Evolutionary conservation across 371 early-diverging fungal genomes (phyloP).

Genomic region (Apophysomyces sp.): DNA sequence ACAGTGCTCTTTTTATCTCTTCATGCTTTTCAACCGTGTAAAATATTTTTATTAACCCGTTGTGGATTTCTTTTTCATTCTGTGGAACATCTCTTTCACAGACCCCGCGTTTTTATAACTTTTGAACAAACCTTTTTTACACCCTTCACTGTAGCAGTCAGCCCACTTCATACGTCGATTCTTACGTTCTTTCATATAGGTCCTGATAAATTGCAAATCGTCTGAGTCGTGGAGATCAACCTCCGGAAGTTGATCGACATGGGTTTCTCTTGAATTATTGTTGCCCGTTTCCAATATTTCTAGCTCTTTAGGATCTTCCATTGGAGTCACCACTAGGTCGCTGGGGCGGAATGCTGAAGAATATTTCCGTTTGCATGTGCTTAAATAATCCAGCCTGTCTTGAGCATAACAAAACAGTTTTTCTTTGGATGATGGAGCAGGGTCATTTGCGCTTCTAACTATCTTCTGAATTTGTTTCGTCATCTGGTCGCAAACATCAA

Average conservation of each 20-base stretch:
- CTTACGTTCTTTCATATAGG: not conserved
- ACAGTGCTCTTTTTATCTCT: too few species aligned
- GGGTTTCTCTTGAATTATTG: not conserved
- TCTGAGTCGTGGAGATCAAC: not conserved
- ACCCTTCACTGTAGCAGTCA: not conserved
- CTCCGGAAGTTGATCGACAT: not conserved
- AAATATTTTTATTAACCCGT: too few species aligned
- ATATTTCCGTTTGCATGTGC: too few species aligned
- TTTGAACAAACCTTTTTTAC: not conserved
- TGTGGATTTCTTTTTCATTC: not conserved
- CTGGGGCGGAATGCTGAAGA: too few species aligned
- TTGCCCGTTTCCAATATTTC: not conserved
- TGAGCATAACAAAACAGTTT: too few species aligned
- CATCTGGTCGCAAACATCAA: too few species aligned
- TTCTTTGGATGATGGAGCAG: too few species aligned
- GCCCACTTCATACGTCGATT: not conserved
- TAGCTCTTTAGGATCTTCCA: slow-evolving; percentile 5
- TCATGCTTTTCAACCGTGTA: too few species aligned
- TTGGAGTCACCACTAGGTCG: slow-evolving; percentile 3
- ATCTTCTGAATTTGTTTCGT: too few species aligned
- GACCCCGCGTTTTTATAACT: not conserved
- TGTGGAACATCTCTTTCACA: not conserved
- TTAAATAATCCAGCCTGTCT: too few species aligned
- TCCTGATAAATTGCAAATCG: not conserved
- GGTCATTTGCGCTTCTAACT: too few species aligned